Evolutionary conservation across 371 early-diverging fungal species (phyloP), one percentile per base, ranked within the genome.

Genomic region (Massospora cicadina): DNA sequence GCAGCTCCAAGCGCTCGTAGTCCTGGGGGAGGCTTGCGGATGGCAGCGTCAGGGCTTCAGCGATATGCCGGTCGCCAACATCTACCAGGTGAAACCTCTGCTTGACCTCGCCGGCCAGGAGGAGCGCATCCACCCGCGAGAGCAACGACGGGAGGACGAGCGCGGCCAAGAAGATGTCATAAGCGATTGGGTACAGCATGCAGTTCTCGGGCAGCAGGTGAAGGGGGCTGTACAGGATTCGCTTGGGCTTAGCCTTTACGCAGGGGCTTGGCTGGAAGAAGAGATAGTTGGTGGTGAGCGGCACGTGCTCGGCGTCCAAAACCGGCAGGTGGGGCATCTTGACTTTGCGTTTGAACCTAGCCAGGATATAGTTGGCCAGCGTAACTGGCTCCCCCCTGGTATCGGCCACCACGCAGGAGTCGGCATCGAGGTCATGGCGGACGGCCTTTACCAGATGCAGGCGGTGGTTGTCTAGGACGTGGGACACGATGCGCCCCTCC

Each of bases 1-100:
- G 74, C 2, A 88, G 87, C 74, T 98, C 98, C 0, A 98, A 75
- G 2, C 98, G 87, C 73, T 98, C 95, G 69, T 98, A 98, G 68
- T 91, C 80, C 67, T 76, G 78, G 2, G 77, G 79, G 68, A 81
- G 73, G 66, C 74, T 79, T 0, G 92, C 81, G 10, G 85, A 75
- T 0, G 88, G 79, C 0, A 88, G 75, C 0, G 88, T 87, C 67
- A 91, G 81, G 0, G 95, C 95, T 65, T 79, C 75, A 25, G 85
- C 77, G 33, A 91, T 71, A 0, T 77, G 66, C 12, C 72, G 67
- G 53, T 80, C 74, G 2, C 65, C 65, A 2, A 80, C 71, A 0
- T 71, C 69, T 13, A 71, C 65, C 1, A 83, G 65, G 7, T 76
- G 74, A 2, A 85, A 70, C 23, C 68, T 56, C 12, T 65, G 55